Evolutionary conservation across 2,329 filamentous ascomycete species (phyloP), one percentile per base, ranked within the genome.

Genomic region (Ceratocystis cubensis): DNA sequence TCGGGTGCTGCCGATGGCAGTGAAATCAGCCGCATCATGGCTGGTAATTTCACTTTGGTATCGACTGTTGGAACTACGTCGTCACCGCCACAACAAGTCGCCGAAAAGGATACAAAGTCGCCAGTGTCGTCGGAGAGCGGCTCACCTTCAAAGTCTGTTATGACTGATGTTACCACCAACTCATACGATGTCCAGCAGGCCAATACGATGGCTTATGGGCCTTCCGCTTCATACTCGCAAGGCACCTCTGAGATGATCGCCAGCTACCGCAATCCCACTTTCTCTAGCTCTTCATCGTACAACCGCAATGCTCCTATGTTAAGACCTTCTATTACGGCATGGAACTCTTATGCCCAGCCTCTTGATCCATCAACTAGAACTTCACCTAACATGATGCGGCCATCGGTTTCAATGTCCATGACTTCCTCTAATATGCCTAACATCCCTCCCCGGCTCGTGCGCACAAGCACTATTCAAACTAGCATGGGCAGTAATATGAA

Each of bases 391-490:
- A 71, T 73, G 56, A 66, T 66, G 28, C 66, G 66, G 15, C 44
- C 41, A 15, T 20, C 66, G 2, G 72, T 79, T 25, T 73, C 81
- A 66, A 73, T 76, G 0, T 72, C 75, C 1, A 76, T 82, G 62
- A 73, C 77, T 5, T 77, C 82, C 25, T 76, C 80, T 1, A 77
- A 75, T 65, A 71, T 82, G 70, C 78, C 80, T 33, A 75, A 80
- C 7, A 72, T 82, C n/a, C 76, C 81, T 50, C 82, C 82, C 1
- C 77, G 79, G 69, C 78, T 85, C 1, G 78, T 84, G 25, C 78
- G 82, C 45, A 85, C 82, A 2, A 85, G 82, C 74, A 84, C 81
- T 1, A 75, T 83, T 15, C 77, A 78, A 64, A 71, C 74, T 1
- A 73, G 72, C 3, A 73, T 75, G 48, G 74, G 75, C 66, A 76